Conservation (phyloP, 2,329 filamentous ascomycete species). For the Colletotrichum australisinense region DNA sequence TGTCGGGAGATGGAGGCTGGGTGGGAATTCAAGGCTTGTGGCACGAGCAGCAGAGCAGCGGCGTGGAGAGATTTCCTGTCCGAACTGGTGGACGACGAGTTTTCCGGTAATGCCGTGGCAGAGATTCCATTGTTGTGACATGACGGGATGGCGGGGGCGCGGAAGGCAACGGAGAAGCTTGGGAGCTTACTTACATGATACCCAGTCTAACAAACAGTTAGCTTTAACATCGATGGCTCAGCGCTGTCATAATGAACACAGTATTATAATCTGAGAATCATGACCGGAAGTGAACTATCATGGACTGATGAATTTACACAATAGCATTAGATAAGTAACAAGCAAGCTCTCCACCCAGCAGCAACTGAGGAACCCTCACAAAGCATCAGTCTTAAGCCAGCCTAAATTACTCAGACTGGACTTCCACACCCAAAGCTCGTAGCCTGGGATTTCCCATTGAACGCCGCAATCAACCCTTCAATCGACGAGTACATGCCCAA, state of each 20-base stretch:
- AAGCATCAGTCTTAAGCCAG: background rate
- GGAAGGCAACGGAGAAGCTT: background rate
- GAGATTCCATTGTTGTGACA: background rate
- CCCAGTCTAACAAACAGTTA: slow-evolving; percentile 10
- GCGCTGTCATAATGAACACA: background rate
- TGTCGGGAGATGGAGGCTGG: slow-evolving; percentile 71
- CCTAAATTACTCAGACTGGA: slow-evolving; percentile 20
- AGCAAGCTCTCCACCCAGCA: no score
- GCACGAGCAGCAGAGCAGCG: slow-evolving; percentile 70
- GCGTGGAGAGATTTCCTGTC: slow-evolving; percentile 69
- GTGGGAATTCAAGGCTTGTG: slow-evolving; percentile 70
- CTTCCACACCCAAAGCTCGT: slow-evolving; percentile 32
- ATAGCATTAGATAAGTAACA: background rate
- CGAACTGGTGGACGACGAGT: slow-evolving; percentile 63
- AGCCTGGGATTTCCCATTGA: slow-evolving; percentile 28
- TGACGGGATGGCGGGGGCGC: background rate
- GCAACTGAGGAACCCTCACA: background rate
- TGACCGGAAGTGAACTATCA: background rate
- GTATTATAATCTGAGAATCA: background rate
- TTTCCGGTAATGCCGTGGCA: slow-evolving; percentile 57
- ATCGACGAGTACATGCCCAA: slow-evolving; percentile 33
- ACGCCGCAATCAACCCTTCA: slow-evolving; percentile 25
- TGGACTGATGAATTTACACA: background rate
- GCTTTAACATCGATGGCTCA: background rate
- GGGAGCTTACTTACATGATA: slow-evolving; percentile 6